A percentile compares a stretch with the other conserved stretches of the same genome.
These are phyloP conservation scores for Sonneratia alba DNA, from an alignment of 345 rosid genomes.

Conservation along the genomic window DNA sequence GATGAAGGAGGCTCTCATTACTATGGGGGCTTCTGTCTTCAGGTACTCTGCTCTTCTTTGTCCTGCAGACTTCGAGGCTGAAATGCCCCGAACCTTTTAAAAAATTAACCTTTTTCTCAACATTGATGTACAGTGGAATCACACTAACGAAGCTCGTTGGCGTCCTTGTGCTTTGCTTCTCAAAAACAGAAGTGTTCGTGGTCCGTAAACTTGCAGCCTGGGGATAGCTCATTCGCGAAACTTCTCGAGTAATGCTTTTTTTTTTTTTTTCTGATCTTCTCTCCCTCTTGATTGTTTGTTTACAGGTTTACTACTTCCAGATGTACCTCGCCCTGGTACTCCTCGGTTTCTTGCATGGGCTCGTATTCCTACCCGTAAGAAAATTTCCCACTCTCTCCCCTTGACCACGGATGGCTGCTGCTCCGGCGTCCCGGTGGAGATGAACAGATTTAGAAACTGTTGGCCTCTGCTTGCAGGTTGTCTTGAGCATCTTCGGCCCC, in stretches of 20 bases:
- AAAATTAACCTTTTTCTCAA: background rate
- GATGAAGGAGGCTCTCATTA: conserved; percentile 66
- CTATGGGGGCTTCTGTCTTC: conserved; percentile 99
- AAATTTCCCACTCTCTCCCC: background rate
- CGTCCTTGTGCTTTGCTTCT: conserved; percentile 87
- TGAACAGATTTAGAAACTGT: background rate
- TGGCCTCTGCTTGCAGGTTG: conserved; percentile 43
- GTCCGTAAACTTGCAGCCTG: conserved; percentile 14
- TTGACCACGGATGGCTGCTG: background rate
- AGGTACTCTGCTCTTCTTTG: conserved; percentile 35
- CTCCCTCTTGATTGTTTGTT: background rate
- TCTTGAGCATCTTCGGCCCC: conserved; percentile 89
- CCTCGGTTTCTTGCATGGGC: conserved; percentile 92
- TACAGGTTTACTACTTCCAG: conserved; percentile 91
- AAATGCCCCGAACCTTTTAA: background rate
- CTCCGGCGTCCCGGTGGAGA: background rate
- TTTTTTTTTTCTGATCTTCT: background rate
- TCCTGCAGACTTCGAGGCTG: no score
- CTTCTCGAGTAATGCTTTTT: background rate
- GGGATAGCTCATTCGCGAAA: background rate
- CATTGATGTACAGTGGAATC: conserved; percentile 55
- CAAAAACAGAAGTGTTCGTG: conserved; percentile 94
- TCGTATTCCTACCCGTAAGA: conserved; percentile 86
- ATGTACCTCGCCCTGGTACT: conserved; percentile 94
- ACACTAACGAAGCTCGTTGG: conserved; percentile 92